Evolutionary conservation across 2,329 filamentous ascomycete species (phyloP).

Genomic region (Trichoderma afroharzianum): DNA sequence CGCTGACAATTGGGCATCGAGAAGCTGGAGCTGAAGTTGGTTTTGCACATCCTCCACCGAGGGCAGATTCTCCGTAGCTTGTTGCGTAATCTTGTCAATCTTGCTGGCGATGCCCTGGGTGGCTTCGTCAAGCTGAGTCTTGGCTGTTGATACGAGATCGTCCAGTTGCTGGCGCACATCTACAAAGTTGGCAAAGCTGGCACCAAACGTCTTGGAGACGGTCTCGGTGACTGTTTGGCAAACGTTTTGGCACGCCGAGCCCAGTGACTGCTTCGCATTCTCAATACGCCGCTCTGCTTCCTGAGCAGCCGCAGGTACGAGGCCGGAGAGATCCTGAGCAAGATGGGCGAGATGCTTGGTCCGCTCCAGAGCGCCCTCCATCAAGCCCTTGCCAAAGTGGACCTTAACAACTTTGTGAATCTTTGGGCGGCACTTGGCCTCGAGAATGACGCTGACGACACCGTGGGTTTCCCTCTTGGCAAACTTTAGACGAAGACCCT

Average conservation of each 20-base stretch:
- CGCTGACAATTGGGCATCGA: slow-evolving; percentile 53
- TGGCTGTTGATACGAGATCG: slow-evolving; percentile 21
- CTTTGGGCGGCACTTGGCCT: slow-evolving; percentile 56
- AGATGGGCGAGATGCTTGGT: slow-evolving; percentile 42
- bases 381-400: slow-evolving; percentile 52
- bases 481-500: slow-evolving; percentile 52
- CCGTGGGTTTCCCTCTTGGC: slow-evolving; percentile 54
- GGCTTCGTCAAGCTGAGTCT: slow-evolving; percentile 21
- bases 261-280: slow-evolving; percentile 33
- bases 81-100: slow-evolving; percentile 20
- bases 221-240: slow-evolving; percentile 27
- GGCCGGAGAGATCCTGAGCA: slow-evolving; percentile 39
- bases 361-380: slow-evolving; percentile 43
- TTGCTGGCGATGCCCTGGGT: slow-evolving; percentile 22
- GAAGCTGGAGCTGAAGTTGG: slow-evolving; percentile 42
- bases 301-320: slow-evolving; percentile 39
- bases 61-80: slow-evolving; percentile 23
- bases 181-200: slow-evolving; percentile 22
- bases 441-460: slow-evolving; percentile 54
- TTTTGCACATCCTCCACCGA: slow-evolving; percentile 32
- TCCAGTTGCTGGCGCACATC: slow-evolving; percentile 25
- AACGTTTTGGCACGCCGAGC: slow-evolving; percentile 30
- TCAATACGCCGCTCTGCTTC: slow-evolving; percentile 37
- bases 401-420: slow-evolving; percentile 59
- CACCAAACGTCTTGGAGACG: slow-evolving; percentile 24